phyloP scores from a whole-genome alignment of 2,329 filamentous ascomycete genomes.

The Neofusicoccum ribis region DNA sequence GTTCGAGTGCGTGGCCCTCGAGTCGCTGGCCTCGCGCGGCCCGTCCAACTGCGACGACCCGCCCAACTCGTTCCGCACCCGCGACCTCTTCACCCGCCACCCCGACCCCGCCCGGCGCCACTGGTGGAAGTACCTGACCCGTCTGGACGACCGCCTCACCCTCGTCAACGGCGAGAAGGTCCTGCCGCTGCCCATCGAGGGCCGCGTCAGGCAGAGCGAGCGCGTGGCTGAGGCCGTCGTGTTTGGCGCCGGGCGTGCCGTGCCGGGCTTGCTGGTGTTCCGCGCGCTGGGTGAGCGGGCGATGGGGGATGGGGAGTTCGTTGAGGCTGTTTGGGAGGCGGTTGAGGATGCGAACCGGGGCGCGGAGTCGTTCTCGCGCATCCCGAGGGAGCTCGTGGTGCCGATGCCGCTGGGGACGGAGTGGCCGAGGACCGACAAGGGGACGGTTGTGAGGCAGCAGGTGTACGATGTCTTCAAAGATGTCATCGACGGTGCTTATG shows the following conservation, averaged over 20 bases:
- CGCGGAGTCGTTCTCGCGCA: conserved; percentile 38
- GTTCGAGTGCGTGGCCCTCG: conserved; percentile 37
- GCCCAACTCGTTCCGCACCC: not conserved
- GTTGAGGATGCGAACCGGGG: conserved; percentile 54
- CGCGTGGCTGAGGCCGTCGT: conserved; percentile 58
- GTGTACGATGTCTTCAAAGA: conserved; percentile 52
- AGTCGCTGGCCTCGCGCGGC: conserved; percentile 38
- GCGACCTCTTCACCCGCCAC: conserved; percentile 49
- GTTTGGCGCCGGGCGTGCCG: conserved; percentile 55
- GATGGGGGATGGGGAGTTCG: conserved; percentile 46
- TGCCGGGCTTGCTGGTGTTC: conserved; percentile 54
- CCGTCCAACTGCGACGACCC: conserved; percentile 43
- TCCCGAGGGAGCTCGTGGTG: conserved; percentile 22
- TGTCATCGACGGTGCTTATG: conserved; percentile 50
- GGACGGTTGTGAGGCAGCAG: conserved; percentile 55
- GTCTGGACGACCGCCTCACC: conserved; percentile 49
- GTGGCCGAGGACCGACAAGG: conserved; percentile 56
- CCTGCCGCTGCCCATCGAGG: conserved; percentile 53
- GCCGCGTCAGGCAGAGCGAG: conserved; percentile 53
- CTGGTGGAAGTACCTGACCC: conserved; percentile 49
- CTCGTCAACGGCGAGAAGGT: conserved; percentile 54
- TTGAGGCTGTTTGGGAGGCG: conserved; percentile 52
- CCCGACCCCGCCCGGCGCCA: conserved; percentile 37
- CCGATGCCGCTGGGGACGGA: conserved; percentile 28
- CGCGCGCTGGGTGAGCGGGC: conserved; percentile 14